phyloP scores from a whole-genome alignment of 768 basidiomycete species.

The Leccinum boreale region DNA sequence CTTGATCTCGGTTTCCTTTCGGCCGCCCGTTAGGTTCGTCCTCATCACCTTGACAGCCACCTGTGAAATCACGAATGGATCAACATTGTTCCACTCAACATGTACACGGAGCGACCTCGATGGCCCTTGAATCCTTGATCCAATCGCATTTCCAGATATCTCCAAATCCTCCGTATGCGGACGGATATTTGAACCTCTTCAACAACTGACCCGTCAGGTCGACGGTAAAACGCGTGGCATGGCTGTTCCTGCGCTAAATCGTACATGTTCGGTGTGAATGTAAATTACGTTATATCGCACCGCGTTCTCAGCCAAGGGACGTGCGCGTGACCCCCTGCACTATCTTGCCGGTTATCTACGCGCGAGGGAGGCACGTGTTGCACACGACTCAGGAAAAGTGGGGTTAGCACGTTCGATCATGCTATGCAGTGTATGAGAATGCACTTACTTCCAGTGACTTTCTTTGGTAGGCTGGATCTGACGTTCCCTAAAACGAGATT shows the following conservation, averaged over 20 bases:
- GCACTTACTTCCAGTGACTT: slow-evolving; percentile 1
- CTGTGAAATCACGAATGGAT: slow-evolving; percentile 5
- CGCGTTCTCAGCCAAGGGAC: not conserved
- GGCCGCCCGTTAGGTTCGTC: slow-evolving; percentile 11
- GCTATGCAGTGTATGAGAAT: not conserved
- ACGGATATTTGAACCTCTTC: slow-evolving; percentile 19
- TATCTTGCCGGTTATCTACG: not conserved
- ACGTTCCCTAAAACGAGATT: not conserved
- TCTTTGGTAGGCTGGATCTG: not conserved
- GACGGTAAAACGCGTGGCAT: slow-evolving; percentile 6
- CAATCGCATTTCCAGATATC: slow-evolving; percentile 26
- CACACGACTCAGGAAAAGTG: not conserved
- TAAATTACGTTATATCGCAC: slow-evolving; percentile 4
- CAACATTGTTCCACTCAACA: not conserved
- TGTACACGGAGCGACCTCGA: slow-evolving; percentile 16
- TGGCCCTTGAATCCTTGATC: slow-evolving; percentile 12
- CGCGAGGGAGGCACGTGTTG: not conserved
- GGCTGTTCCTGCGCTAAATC: too few relatives aligned
- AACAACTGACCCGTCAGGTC: slow-evolving; percentile 13
- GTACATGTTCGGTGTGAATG: too few relatives aligned
- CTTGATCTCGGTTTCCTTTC: slow-evolving; percentile 12
- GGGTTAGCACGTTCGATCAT: not conserved
- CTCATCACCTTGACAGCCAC: slow-evolving; percentile 28
- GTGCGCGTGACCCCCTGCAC: not conserved
- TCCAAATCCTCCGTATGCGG: slow-evolving; percentile 20